Evolutionary conservation across 2,329 filamentous ascomycete genomes (phyloP).

Genomic region (Trichophyton rubrum): DNA sequence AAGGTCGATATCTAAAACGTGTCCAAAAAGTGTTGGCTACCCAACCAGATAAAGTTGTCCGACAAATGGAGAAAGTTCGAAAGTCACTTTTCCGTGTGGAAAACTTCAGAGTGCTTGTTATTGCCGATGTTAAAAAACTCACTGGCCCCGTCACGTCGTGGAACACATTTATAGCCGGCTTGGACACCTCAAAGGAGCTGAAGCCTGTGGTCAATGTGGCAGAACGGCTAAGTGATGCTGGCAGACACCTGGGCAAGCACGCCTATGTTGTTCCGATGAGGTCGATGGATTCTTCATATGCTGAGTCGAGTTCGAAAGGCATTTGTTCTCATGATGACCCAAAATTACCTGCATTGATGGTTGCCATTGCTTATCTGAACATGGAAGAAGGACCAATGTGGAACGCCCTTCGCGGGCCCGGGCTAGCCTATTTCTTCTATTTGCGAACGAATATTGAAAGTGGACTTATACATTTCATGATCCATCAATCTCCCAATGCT

Average conservation of each 20-base stretch:
- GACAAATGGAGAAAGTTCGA: conserved; percentile 65
- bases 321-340: conserved; percentile 65
- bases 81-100: conserved; percentile 64
- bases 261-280: conserved; percentile 80
- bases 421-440: conserved; percentile 77
- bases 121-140: conserved; percentile 66
- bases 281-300: conserved; percentile 84
- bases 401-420: conserved; percentile 83
- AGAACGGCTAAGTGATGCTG: conserved; percentile 62
- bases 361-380: conserved; percentile 83
- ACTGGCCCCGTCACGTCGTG: conserved; percentile 65
- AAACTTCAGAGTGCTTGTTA: conserved; percentile 76
- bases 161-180: conserved; percentile 48
- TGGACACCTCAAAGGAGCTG: conserved; percentile 45
- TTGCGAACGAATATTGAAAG: conserved; percentile 68
- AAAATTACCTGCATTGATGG: conserved; percentile 67
- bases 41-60: conserved; percentile 63
- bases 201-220: conserved; percentile 58
- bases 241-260: conserved; percentile 59
- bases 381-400: conserved; percentile 89
- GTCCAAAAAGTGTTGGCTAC: conserved; percentile 67
- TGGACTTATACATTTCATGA: conserved; percentile 68
- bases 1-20: conserved; percentile 73
- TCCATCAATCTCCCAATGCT: conserved; percentile 82
- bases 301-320: conserved; percentile 61